Conservation (phyloP, 129 eudicot species). For the Solidago caesia region DNA sequence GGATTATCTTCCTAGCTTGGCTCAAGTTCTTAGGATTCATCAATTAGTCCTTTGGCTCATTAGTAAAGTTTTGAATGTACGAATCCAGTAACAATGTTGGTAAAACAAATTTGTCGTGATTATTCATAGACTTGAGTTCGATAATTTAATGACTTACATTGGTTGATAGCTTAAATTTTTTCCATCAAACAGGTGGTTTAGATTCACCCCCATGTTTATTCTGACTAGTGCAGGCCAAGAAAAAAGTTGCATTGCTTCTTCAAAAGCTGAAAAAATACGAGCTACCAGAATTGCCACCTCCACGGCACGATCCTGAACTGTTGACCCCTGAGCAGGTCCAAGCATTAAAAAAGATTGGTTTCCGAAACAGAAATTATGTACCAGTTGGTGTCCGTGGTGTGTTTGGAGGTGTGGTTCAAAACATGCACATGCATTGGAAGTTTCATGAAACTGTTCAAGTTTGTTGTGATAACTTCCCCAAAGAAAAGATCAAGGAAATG, state of each 20-base stretch:
- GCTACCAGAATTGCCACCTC: constrained; percentile 88
- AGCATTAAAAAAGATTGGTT: constrained; percentile 89
- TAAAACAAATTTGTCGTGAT: too few relatives aligned
- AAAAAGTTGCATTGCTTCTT: constrained; percentile 95
- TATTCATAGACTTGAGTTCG: too few relatives aligned
- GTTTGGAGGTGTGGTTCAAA: constrained; percentile 98
- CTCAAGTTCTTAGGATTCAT: too few relatives aligned
- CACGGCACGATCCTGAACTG: constrained; percentile 94
- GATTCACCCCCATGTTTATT: neutral
- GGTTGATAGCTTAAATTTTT: too few relatives aligned
- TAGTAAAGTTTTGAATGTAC: too few relatives aligned
- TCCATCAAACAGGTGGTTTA: too few relatives aligned
- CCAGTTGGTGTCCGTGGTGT: constrained; percentile 99
- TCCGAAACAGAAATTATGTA: constrained; percentile 78
- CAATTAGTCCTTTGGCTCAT: too few relatives aligned
- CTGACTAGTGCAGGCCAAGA: constrained; percentile 74
- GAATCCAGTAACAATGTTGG: too few relatives aligned
- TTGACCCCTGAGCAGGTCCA: constrained; percentile 88
- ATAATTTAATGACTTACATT: too few relatives aligned
- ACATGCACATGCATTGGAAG: constrained; percentile 99
- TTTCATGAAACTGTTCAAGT: constrained; percentile 98
- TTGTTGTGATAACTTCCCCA: constrained; percentile 95
- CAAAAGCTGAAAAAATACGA: constrained; percentile 97
- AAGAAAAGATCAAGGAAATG: constrained; percentile 97
- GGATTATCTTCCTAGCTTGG: too few relatives aligned